Base-by-base conservation (phyloP, 805 yeast species). In the Candida ficus region DNA sequence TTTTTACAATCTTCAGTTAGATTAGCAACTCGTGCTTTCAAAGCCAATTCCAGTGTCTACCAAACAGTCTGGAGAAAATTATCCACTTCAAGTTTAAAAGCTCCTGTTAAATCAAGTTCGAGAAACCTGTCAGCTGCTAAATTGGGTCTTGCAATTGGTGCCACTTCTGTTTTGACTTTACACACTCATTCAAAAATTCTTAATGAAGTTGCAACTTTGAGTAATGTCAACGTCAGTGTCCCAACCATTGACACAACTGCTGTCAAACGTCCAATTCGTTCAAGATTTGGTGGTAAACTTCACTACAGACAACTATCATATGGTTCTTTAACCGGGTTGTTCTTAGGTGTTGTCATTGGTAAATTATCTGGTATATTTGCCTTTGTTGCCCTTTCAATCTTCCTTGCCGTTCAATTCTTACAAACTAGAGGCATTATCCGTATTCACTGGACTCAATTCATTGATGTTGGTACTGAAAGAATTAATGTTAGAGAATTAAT, bases 251-350 rank as follows among this genome's bases (percentile, higher is more conserved):
- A 47, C 17, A 19, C 36, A n/a, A 16, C 25, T 25, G 31, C 28
- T 4, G 23, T 42, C 2, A 41, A 38, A 4, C 35, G 33, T 25
- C 48, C 52, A 45, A 25, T 41, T 20, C 29, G 35, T 5, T 49
- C 58, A 2, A 52, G 58, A 44, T 50, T 75, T 39, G 66, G 66
- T n/a, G 73, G 74, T 0, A 65, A 63, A 41, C 60, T 78, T 46
- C 71, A 73, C 51, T 80, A 80, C 52, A 70, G 68, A 44, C 81
- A 80, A 49, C 61, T 80, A 46, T 70, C 82, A 16, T 61, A 78
- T 48, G 87, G 87, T 0, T 75, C 82, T 0, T 60, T 79, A 48
- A 64, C 76, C 12, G 86, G 87, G 0, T 55, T 79, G 32, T 65
- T 73, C 36, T 52, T 73, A 35, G 87, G 87, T 3, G 63, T 77